These are phyloP conservation scores for Conticribra weissflogii DNA, from an alignment of 108 stramenopile species.

Conservation along the genomic window DNA sequence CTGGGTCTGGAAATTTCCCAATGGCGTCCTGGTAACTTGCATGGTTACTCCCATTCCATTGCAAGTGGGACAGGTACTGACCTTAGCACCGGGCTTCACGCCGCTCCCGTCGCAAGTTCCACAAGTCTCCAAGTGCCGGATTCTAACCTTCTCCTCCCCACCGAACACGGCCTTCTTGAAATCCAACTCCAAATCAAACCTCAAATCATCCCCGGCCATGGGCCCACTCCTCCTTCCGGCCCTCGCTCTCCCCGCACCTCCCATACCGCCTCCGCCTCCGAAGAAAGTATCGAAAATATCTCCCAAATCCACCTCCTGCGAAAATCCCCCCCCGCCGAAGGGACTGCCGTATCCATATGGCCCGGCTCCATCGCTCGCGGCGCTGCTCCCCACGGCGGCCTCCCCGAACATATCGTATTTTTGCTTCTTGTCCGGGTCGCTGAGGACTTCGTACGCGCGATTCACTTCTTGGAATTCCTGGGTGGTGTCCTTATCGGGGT, in stretches of 20 bases:
- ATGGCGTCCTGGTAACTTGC: constrained; percentile 93
- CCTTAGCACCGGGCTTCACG: constrained; percentile 86
- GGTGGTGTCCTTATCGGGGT: constrained; percentile 75
- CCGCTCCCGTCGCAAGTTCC: constrained; percentile 87
- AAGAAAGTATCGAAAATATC: constrained; percentile 97
- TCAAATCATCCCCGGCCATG: constrained; percentile 86
- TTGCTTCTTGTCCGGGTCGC: constrained; percentile 83
- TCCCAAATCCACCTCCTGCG: constrained; percentile 91
- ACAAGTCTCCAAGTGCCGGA: constrained; percentile 93
- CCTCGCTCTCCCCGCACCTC: constrained; percentile 61
- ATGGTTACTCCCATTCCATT: constrained; percentile 90
- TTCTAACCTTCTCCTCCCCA: constrained; percentile 94
- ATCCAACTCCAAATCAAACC: constrained; percentile 93
- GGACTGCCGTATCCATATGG: constrained; percentile 59
- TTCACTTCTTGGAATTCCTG: constrained; percentile 81
- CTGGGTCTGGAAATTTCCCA: constrained; percentile 96
- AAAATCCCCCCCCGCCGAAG: constrained; percentile 76
- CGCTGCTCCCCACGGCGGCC: constrained; percentile 63
- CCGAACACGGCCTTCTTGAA: constrained; percentile 97
- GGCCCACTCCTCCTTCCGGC: constrained; percentile 63
- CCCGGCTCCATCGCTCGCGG: constrained; percentile 54
- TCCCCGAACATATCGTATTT: constrained; percentile 92
- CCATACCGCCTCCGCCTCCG: constrained; percentile 75
- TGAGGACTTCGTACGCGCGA: constrained; percentile 92
- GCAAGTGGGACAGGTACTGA: constrained; percentile 85